Evolutionary conservation across 768 basidiomycete genomes (phyloP).

Genomic region (Pulveroboletus sp.): DNA sequence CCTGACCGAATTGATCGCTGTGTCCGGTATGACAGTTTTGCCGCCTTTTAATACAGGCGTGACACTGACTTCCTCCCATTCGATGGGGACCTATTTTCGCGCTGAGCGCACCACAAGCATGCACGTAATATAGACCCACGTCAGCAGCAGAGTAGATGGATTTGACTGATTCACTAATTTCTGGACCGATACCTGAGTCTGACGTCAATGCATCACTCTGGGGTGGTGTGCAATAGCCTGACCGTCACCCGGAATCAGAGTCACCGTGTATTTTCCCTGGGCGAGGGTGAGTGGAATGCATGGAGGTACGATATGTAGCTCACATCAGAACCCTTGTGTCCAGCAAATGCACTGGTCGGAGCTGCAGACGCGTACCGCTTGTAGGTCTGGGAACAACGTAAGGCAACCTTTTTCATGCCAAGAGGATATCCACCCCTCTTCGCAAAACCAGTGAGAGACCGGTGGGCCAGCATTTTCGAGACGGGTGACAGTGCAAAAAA

Average conservation of each 20-base stretch:
- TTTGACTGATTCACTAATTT: conserved; percentile 96
- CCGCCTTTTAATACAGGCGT: conserved; percentile 91
- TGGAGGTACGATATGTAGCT: conserved; percentile 28
- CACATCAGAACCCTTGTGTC: conserved; percentile 84
- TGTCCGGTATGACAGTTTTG: conserved; percentile 94
- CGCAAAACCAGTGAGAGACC: conserved; percentile 53
- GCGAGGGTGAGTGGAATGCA: conserved; percentile 4
- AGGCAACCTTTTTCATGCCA: conserved; percentile 3
- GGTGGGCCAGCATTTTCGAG: conserved; percentile 54
- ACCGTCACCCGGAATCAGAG: conserved; percentile 97
- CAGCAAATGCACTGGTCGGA: conserved; percentile 87
- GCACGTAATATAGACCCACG: conserved; percentile 37
- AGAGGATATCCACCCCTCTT: conserved; percentile 43
- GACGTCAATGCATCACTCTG: conserved; percentile 15
- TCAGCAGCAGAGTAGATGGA: conserved; percentile 87
- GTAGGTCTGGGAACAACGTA: conserved; percentile 38
- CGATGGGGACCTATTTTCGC: conserved; percentile 77
- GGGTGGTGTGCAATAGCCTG: conserved; percentile 14
- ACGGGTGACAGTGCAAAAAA: conserved; percentile 17
- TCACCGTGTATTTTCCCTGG: conserved; percentile 95
- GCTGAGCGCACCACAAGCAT: conserved; percentile 10
- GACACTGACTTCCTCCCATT: conserved; percentile 99
- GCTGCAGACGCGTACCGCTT: conserved; percentile 65
- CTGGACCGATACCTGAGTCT: conserved; percentile 87
- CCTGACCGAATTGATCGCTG: conserved; percentile 86